Conservation (phyloP, 768 basidiomycete species). For the Trametes punicea region DNA sequence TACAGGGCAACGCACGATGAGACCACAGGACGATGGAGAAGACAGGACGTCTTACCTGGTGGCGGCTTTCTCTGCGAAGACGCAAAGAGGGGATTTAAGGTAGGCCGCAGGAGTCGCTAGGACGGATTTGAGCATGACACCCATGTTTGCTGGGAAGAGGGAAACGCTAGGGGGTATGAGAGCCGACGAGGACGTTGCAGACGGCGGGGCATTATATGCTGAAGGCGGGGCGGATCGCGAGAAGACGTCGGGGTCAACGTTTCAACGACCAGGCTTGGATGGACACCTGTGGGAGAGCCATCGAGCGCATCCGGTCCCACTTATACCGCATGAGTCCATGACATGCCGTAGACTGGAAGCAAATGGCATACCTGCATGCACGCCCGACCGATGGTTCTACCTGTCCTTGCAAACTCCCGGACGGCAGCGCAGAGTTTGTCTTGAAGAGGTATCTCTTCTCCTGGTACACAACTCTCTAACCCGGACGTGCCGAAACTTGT, state of each 20-base stretch:
- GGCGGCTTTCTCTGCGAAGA: slow-evolving; percentile 13
- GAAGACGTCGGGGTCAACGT: not conserved
- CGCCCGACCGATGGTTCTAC: too few relatives aligned
- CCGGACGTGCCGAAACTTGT: too few relatives aligned
- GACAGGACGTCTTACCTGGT: not conserved
- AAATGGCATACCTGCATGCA: too few relatives aligned
- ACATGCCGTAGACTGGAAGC: not conserved
- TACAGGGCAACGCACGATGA: not conserved
- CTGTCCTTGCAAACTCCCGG: too few relatives aligned
- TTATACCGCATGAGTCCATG: not conserved
- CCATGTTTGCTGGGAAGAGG: not conserved
- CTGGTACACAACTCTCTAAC: too few relatives aligned
- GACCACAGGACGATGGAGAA: not conserved
- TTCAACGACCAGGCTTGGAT: not conserved
- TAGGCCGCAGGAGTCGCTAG: not conserved
- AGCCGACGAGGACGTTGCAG: too few relatives aligned
- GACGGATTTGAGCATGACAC: not conserved
- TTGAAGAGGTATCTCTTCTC: too few relatives aligned
- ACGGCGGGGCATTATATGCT: too few relatives aligned
- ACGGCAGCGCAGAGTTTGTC: too few relatives aligned
- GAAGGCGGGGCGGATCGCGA: not conserved
- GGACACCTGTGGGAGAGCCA: not conserved
- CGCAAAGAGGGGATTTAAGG: slow-evolving; percentile 12
- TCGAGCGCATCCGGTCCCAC: not conserved
- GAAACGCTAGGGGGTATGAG: not conserved